phyloP scores from a whole-genome alignment of 164 flowering plant species.

The Annona squamosa region DNA sequence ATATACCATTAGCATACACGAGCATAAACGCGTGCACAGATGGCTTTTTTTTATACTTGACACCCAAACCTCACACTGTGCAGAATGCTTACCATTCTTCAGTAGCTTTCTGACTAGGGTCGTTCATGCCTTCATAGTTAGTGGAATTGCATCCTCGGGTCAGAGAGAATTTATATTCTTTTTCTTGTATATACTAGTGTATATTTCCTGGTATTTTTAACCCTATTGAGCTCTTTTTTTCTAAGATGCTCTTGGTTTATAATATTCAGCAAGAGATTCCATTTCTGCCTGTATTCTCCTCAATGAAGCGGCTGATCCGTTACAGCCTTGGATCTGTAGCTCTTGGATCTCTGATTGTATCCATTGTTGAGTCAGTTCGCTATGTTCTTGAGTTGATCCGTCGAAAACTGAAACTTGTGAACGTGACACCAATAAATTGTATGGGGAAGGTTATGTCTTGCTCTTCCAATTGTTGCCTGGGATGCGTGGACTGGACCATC shows the following conservation, averaged over 20 bases:
- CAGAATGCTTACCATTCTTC: too few relatives aligned
- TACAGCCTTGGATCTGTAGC: conserved; percentile 93
- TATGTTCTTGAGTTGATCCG: conserved; percentile 79
- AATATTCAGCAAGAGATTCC: conserved; percentile 69
- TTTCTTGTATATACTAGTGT: too few relatives aligned
- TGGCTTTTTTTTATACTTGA: too few relatives aligned
- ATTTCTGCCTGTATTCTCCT: conserved; percentile 87
- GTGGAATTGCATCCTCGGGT: too few relatives aligned
- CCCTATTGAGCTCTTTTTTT: not conserved
- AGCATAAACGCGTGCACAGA: too few relatives aligned
- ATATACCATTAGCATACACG: too few relatives aligned
- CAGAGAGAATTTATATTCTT: too few relatives aligned
- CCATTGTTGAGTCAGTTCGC: conserved; percentile 70
- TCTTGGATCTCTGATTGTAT: conserved; percentile 75
- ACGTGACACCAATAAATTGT: conserved; percentile 42
- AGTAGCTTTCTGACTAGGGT: too few relatives aligned
- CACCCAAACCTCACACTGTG: too few relatives aligned
- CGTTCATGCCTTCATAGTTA: too few relatives aligned
- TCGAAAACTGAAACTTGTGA: conserved; percentile 54
- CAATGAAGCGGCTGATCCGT: conserved; percentile 80
- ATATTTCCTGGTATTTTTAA: too few relatives aligned
- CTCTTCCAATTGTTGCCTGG: conserved; percentile 45
- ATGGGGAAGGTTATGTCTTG: conserved; percentile 42
- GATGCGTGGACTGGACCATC: conserved; percentile 66
- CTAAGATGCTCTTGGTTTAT: not conserved